A percentile compares a stretch with the other conserved stretches of the same genome.
These are phyloP conservation scores for Phyllosticta citriasiana DNA, from an alignment of 2,329 filamentous ascomycete species.

Conservation along the genomic window DNA sequence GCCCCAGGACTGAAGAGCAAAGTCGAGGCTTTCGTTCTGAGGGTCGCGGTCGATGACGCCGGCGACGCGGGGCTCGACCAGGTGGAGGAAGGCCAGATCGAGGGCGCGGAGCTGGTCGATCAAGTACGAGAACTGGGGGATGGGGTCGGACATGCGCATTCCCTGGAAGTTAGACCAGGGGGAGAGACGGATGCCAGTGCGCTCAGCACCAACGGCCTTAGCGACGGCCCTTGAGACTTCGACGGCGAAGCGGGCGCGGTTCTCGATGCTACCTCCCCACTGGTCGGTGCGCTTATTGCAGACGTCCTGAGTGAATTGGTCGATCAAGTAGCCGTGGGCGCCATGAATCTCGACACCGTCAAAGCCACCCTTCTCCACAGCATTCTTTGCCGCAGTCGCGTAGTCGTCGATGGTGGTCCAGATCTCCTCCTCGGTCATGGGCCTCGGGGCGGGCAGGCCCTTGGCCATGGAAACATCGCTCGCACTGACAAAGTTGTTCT, in stretches of 20 bases:
- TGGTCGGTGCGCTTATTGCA: constrained; percentile 44
- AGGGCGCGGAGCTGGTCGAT: constrained; percentile 41
- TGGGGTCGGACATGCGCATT: constrained; percentile 53
- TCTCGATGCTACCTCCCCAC: constrained; percentile 41
- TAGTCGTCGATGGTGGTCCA: constrained; percentile 27
- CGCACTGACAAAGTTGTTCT: constrained; percentile 23
- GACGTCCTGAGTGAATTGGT: constrained; percentile 54
- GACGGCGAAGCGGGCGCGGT: constrained; percentile 42
- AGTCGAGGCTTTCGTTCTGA: constrained; percentile 16
- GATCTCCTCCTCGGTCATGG: constrained; percentile 32
- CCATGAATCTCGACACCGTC: constrained; percentile 50
- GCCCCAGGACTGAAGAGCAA: constrained; percentile 17
- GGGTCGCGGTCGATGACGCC: constrained; percentile 29
- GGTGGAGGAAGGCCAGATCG: constrained; percentile 50
- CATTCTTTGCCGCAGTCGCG: constrained; percentile 34
- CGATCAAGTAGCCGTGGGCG: constrained; percentile 58
- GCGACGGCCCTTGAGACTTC: constrained; percentile 45
- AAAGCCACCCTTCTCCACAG: constrained; percentile 41
- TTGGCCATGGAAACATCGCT: constrained; percentile 25
- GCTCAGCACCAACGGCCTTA: constrained; percentile 42
- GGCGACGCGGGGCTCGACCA: constrained; percentile 46
- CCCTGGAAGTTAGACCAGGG: constrained; percentile 53
- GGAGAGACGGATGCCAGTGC: constrained; percentile 47
- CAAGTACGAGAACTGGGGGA: constrained; percentile 54
- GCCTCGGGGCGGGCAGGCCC: constrained; percentile 22